Evolutionary conservation across 192 early-diverging fungal species (phyloP).

Genomic region (Entophlyctis luteolus): DNA sequence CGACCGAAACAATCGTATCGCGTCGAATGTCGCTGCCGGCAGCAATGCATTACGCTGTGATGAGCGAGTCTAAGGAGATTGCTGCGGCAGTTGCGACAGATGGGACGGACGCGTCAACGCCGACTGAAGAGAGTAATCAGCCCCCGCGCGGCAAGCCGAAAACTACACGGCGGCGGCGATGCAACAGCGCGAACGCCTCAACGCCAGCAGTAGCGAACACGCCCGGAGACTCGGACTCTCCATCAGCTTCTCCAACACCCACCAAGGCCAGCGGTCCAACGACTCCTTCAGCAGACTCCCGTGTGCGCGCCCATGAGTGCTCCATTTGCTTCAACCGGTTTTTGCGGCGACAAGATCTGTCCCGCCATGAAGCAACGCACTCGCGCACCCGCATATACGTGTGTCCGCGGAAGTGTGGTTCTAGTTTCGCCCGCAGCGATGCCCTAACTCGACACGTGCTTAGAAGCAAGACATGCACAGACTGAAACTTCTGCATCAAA

Average conservation of each 20-base stretch:
- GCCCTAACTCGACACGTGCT: constrained; percentile 13
- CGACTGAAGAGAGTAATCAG: not conserved
- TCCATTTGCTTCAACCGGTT: not conserved
- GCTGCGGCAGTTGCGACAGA: no score
- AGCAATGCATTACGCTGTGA: no score
- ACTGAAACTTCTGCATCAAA: no score
- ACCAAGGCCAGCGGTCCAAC: not conserved
- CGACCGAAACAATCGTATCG: no score
- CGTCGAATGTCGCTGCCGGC: no score
- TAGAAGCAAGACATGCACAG: not conserved
- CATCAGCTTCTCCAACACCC: not conserved
- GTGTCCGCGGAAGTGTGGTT: constrained; percentile 12
- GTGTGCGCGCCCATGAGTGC: constrained; percentile 4
- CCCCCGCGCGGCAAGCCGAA: no score
- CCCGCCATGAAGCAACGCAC: constrained; percentile 15
- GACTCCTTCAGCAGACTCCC: not conserved
- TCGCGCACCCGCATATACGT: not conserved
- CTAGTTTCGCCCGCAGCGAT: constrained; percentile 10
- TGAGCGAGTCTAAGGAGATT: no score
- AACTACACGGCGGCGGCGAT: no score
- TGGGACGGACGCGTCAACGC: no score
- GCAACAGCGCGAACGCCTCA: no score
- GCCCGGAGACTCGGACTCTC: not conserved
- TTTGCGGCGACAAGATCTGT: constrained; percentile 20
- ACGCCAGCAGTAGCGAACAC: not conserved